Evolutionary conservation across 148 eudicot genomes (phyloP).

Genomic region (Heliosperma pusillum): DNA sequence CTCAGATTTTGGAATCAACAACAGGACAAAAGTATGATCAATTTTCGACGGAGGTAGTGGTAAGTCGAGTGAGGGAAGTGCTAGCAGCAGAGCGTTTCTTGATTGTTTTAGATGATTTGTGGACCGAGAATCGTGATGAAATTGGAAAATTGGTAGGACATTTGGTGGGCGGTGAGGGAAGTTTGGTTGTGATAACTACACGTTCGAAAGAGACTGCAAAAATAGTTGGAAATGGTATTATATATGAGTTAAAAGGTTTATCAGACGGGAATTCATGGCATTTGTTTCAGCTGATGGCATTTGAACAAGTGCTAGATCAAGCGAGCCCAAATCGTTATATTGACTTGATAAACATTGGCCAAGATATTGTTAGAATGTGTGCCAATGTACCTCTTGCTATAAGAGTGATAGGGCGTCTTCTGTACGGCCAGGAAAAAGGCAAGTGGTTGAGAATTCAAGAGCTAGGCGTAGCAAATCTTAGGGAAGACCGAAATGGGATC

Average conservation of each 20-base stretch:
- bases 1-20: not conserved
- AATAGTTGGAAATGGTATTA: not conserved
- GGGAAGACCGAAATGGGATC: not conserved
- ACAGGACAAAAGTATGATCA: not conserved
- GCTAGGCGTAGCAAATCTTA: not conserved
- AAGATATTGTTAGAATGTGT: slow-evolving; percentile 18
- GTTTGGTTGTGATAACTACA: not conserved
- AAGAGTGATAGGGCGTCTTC: slow-evolving; percentile 16
- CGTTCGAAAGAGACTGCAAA: not conserved
- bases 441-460: slow-evolving; percentile 4
- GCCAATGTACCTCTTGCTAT: slow-evolving; percentile 24
- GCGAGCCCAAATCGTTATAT: not conserved
- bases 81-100: not conserved
- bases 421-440: not conserved
- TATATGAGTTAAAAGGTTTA: not conserved
- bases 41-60: not conserved
- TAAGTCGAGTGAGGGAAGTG: not conserved
- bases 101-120: not conserved
- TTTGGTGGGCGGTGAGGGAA: not conserved
- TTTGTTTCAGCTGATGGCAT: not conserved
- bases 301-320: not conserved
- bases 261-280: not conserved
- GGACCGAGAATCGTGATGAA: not conserved
- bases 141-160: not conserved
- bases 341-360: slow-evolving; percentile 12